Evolutionary conservation across 805 yeast species (phyloP).

Genomic region (Pichia californica): DNA sequence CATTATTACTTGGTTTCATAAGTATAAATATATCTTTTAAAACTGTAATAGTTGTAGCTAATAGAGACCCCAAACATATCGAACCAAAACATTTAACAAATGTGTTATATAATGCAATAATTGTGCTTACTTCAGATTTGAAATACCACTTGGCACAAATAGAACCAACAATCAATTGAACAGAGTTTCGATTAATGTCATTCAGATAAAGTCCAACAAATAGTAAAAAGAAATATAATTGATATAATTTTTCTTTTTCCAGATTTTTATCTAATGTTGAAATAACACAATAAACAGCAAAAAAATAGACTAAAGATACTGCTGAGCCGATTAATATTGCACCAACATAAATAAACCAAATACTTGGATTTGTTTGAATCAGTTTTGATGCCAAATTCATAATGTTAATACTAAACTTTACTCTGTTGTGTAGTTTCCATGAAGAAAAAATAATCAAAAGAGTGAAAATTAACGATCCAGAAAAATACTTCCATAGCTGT

Average conservation of each 20-base stretch:
- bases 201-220: conserved; percentile 81
- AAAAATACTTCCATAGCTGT: not conserved
- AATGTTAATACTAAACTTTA: conserved; percentile 24
- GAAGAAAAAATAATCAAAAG: conserved; percentile 15
- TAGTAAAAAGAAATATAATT: conserved; percentile 63
- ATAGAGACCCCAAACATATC: conserved; percentile 69
- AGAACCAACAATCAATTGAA: conserved; percentile 79
- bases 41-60: conserved; percentile 63
- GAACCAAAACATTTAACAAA: conserved; percentile 84
- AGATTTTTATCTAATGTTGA: conserved; percentile 51
- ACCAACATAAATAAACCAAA: conserved; percentile 38
- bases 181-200: conserved; percentile 72
- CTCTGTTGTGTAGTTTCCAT: conserved; percentile 18
- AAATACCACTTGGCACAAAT: conserved; percentile 91
- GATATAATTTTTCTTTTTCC: conserved; percentile 6
- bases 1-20: not conserved
- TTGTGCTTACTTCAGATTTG: conserved; percentile 60
- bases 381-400: conserved; percentile 53
- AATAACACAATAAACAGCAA: conserved; percentile 68
- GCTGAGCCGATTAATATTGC: conserved; percentile 48
- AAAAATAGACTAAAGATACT: conserved; percentile 59
- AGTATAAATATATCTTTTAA: conserved; percentile 3
- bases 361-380: conserved; percentile 61
- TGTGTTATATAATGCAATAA: conserved; percentile 65
- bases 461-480: conserved; percentile 25